Evolutionary conservation across 345 rosid genomes (phyloP).

Genomic region (Isatis tinctoria): DNA sequence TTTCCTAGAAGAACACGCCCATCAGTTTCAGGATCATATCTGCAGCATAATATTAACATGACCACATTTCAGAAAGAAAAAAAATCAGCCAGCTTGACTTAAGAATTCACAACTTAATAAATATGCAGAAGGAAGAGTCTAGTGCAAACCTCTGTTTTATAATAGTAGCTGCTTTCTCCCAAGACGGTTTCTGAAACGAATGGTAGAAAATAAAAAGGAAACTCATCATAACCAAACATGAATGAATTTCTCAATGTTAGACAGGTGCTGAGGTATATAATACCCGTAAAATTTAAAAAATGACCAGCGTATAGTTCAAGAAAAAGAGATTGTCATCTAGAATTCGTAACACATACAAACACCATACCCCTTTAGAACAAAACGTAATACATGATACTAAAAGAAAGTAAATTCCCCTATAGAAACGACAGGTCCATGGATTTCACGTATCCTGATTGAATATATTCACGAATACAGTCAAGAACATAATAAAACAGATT

Average conservation of each 20-base stretch:
- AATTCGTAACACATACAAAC: neutral
- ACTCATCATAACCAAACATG: conserved; percentile 13
- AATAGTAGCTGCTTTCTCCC: conserved; percentile 92
- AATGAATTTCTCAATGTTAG: neutral
- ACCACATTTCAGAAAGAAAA: conserved; percentile 12
- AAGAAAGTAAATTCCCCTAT: neutral
- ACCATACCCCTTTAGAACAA: neutral
- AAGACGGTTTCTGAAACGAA: conserved; percentile 77
- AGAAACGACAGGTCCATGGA: neutral
- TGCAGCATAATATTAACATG: conserved; percentile 29
- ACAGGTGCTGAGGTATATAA: neutral
- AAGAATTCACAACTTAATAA: neutral
- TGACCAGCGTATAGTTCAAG: neutral
- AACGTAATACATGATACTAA: neutral
- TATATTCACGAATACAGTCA: neutral
- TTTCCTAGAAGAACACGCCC: conserved; percentile 88
- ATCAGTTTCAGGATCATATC: conserved; percentile 91
- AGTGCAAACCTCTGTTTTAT: conserved; percentile 65
- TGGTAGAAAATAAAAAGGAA: neutral
- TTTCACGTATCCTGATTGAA: neutral
- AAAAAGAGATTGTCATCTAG: neutral
- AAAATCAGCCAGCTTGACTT: neutral
- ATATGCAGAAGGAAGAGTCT: conserved; percentile 6
- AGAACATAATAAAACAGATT: neutral
- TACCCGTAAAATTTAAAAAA: neutral